Evolutionary conservation across 208 protist species (phyloP).

Genomic region (Kentomonas sorsogonicus): DNA sequence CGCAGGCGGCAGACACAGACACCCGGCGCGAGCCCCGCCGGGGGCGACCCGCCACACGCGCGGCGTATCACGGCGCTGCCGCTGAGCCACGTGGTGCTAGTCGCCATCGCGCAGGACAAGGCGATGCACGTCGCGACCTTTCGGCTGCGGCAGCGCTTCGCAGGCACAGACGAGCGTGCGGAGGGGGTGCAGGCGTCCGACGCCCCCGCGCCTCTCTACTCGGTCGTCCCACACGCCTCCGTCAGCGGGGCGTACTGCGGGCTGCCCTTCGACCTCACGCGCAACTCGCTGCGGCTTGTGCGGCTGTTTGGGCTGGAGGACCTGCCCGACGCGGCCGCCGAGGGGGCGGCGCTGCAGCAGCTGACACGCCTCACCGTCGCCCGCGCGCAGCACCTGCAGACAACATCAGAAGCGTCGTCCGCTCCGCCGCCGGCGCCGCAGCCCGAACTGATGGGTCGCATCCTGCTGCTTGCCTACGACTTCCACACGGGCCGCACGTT

Average conservation of each 20-base stretch:
- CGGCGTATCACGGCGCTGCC: conserved; percentile 25
- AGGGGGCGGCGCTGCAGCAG: no score
- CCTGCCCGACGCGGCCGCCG: conserved; percentile 17
- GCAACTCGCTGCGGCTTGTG: conserved; percentile 77
- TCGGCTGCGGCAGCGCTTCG: conserved; percentile 25
- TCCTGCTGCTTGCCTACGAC: conserved; percentile 62
- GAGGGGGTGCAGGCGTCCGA: background rate
- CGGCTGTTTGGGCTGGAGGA: conserved; percentile 66
- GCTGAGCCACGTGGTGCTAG: conserved; percentile 52
- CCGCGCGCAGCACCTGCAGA: conserved; percentile 21
- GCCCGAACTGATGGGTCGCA: conserved; percentile 22
- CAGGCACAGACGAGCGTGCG: background rate
- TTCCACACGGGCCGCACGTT: conserved; percentile 34
- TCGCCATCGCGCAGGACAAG: conserved; percentile 67
- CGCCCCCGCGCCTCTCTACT: conserved; percentile 8
- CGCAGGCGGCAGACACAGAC: background rate
- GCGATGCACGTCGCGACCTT: conserved; percentile 54
- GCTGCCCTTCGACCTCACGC: conserved; percentile 57
- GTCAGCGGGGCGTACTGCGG: conserved; percentile 34
- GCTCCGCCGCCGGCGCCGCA: conserved; percentile 10
- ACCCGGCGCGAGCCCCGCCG: background rate
- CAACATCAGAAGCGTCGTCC: conserved; percentile 9
- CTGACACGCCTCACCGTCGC: conserved; percentile 18
- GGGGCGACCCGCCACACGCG: background rate
- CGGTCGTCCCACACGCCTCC: conserved; percentile 22